Evolutionary conservation across 2,329 filamentous ascomycete species (phyloP).

Genomic region (Fusarium continuum): DNA sequence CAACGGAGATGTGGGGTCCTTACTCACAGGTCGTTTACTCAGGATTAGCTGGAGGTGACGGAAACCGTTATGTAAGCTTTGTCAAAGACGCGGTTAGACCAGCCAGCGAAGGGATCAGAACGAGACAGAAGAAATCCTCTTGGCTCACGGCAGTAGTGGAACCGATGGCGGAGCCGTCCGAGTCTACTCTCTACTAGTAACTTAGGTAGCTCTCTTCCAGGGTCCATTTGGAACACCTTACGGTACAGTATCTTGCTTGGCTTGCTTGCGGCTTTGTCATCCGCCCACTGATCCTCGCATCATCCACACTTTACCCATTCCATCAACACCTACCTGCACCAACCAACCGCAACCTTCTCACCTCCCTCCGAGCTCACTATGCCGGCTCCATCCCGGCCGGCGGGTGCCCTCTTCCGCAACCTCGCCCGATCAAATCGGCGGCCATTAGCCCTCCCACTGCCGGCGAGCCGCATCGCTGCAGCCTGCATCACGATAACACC

Average conservation of each 20-base stretch:
- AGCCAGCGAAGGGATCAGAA: constrained; percentile 35
- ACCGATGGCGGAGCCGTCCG: constrained; percentile 24
- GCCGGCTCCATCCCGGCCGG: constrained; percentile 40
- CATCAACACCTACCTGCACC: constrained; percentile 19
- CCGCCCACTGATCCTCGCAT: constrained; percentile 13
- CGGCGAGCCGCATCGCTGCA: constrained; percentile 7
- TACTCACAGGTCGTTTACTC: constrained; percentile 17
- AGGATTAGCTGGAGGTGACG: constrained; percentile 2
- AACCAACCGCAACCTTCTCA: neutral
- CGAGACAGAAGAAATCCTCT: constrained; percentile 1
- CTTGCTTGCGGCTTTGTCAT: constrained; percentile 33
- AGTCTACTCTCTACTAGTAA: constrained; percentile 8
- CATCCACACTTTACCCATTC: constrained; percentile 24
- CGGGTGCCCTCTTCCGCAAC: constrained; percentile 34
- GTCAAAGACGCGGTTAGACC: constrained; percentile 22
- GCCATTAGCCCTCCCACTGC: constrained; percentile 5
- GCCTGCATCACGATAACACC: constrained; percentile 1
- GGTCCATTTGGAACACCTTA: constrained; percentile 10
- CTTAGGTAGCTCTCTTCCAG: neutral
- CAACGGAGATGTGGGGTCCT: constrained; percentile 2
- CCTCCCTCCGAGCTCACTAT: constrained; percentile 28
- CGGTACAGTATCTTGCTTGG: constrained; percentile 23
- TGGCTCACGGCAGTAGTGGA: constrained; percentile 24
- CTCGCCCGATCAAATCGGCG: constrained; percentile 22
- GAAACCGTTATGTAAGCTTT: constrained; percentile 40